Evolutionary conservation across 1,284 basidiomycete species (phyloP), one percentile per base, ranked within the genome.

Genomic region (Ganoderma sinense): DNA sequence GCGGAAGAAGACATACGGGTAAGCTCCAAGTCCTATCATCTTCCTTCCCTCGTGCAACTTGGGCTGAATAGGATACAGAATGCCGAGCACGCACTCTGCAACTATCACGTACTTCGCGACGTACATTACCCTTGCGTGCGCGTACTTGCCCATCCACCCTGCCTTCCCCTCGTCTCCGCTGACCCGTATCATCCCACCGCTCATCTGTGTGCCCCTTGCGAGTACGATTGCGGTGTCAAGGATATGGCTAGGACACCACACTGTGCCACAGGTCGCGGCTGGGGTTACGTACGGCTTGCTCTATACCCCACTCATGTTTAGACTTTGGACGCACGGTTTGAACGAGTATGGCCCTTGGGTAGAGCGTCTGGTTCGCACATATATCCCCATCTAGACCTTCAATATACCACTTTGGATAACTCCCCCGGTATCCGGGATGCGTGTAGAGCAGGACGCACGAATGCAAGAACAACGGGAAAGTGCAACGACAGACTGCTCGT

Each of bases 31-130:
- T 48, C 7, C 7, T 8, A 51, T 26, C 23, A 7, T 48, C n/a
- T 23, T 48, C 43, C 45, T 26, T 36, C 36, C 6, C 10, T 23
- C 6, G 23, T 26, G 23, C 48, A 26, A 23, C 11, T 4, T 4
- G 14, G 53, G 1, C 23, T 45, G 62, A 72, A 43, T 20, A 13
- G 4, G 5, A 3, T 77, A 76, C 77, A 94, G 94, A 3, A 96
- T 97, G 94, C 95, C 95, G 4, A 94, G 92, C 65, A 97, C 95
- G 2, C 95, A 97, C 79, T 93, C 94, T 4, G 92, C 94, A 3
- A 85, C 87, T 1, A 92, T 94, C 72, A 85, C 87, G 0, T 96
- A 88, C 81, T 94, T 89, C 78, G 88, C 89, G 20, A 83, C 86
- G 7, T 96, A 92, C 77, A 86, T 93, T 51, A 76, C 86, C 26